Evolutionary conservation across 495 filamentous ascomycete species (phyloP), one percentile per base, ranked within the genome.

Genomic region (Achaetomiella virescens): DNA sequence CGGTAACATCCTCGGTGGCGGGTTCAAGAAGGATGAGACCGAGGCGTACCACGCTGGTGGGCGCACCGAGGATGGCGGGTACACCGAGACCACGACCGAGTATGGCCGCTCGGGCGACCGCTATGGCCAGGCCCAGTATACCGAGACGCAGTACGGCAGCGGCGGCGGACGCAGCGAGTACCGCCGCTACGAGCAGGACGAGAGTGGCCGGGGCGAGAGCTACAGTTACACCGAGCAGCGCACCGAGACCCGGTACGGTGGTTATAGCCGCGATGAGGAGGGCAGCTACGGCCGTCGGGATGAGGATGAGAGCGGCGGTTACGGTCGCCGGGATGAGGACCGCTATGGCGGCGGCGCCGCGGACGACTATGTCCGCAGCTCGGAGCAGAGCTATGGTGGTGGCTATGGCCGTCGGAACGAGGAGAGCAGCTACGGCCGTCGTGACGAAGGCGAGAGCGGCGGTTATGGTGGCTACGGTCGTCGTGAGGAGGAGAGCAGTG

Each of bases 121-220:
- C 17, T 78, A 80, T 54, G 77, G 72, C 29, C 74, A 80, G 55
- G 73, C 77, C 29, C 62, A 77, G 62, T 70, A 73, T 55, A 69
- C 63, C 11, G 61, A 75, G 57, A 78, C 70, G 12, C 65, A 66
- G 35, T 71, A 75, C 50, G 64, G 71, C 27, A 64, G 65, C 29
- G 78, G 78, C 40, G 75, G 70, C 41, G 65, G 70, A 25, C 65
- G 68, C 51, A 70, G 70, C 31, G 72, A 80, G 53, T 80, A 80
- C 55, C 61, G 57, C 29, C 71, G 70, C 47, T 69, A 70, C 52
- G 74, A 75, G 50, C 72, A 71, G 63, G 58, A 70, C 8, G 61
- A 71, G 36, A 15, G 61, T 45, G 48, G 59, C 38, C 55, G 63
- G n/a, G 64, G 71, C 48, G 57, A 66, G 31, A 61, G 67, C 36